Evolutionary conservation across 345 rosid species (phyloP).

Genomic region (Gossypium turneri): DNA sequence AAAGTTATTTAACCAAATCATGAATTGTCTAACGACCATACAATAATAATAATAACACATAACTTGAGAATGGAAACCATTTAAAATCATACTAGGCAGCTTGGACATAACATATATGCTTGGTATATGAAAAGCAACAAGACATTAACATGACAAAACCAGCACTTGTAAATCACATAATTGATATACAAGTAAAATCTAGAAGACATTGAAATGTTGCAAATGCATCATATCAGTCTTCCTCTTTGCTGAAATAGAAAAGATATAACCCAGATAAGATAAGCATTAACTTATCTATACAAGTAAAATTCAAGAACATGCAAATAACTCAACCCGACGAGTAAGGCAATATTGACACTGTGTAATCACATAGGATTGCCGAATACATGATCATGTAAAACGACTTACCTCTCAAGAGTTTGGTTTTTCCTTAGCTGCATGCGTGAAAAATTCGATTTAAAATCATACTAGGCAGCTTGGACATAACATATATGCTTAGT

Average conservation of each 20-base stretch:
- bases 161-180: not conserved
- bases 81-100: not conserved
- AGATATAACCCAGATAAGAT: not conserved
- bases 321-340: not conserved
- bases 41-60: not conserved
- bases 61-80: not conserved
- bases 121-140: not conserved
- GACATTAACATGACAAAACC: not conserved
- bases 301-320: not conserved
- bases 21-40: not conserved
- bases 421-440: constrained; percentile 91
- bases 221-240: not conserved
- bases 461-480: not conserved
- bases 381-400: not conserved
- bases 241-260: not conserved
- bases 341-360: not conserved
- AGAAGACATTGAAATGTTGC: not conserved
- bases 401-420: constrained; percentile 74
- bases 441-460: constrained; percentile 21
- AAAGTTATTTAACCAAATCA: constrained; percentile 19
- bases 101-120: not conserved
- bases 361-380: not conserved
- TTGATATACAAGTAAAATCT: not conserved
- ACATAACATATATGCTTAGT: not conserved
- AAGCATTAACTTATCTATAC: not conserved